Evolutionary conservation across 2,329 filamentous ascomycete species (phyloP), one percentile per base, ranked within the genome.

Genomic region (Colletotrichum falcatum): DNA sequence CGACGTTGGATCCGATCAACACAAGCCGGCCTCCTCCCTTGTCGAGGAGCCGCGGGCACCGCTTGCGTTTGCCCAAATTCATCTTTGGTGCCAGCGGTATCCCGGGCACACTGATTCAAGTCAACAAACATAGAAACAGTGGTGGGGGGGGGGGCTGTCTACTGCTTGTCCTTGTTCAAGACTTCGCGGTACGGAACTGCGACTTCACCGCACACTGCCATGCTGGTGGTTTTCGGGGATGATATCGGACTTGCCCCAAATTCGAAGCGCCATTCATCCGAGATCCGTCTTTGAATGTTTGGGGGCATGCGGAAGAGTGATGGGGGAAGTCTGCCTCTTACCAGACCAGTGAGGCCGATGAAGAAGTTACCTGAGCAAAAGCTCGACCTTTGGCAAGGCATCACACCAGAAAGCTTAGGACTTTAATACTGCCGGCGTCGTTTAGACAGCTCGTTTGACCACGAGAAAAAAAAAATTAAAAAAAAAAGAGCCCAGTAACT

Each of bases 41-140:
- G 44, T 35, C 30, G 14, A 16, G 8, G 20, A 28, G 23, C 26
- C 30, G 48, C 28, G 55, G 18, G 39, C 42, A 60, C 11, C 12
- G 42, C 30, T 37, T 37, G 44, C 42, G 46, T 35, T 61, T 46
- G 33, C 44, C 42, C 30, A 6, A 1, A 5, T 42, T 53, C 59
- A 14, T 39, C n/a, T 61, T 61, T 18, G 33, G 46, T 46, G 9
- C 44, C 67, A 62, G 35, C 56, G 67, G 28, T 66, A 62, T 63
- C 67, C 67, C 58, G 37, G 67, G 51, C 26, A 1, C n/a, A 2
- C 11, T 42, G 63, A 58, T 56, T 62, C 49, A 58, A 51, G 63
- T 58, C 49, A 42, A 59, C 35, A 46, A 44, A 37, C 53, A 51
- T 16, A 28, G 46, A 7, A 49, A 53, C 39, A 53, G n/a, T n/a